Conservation (phyloP, 352 stramenopile genomes). For the Globisporangium ultimum region DNA sequence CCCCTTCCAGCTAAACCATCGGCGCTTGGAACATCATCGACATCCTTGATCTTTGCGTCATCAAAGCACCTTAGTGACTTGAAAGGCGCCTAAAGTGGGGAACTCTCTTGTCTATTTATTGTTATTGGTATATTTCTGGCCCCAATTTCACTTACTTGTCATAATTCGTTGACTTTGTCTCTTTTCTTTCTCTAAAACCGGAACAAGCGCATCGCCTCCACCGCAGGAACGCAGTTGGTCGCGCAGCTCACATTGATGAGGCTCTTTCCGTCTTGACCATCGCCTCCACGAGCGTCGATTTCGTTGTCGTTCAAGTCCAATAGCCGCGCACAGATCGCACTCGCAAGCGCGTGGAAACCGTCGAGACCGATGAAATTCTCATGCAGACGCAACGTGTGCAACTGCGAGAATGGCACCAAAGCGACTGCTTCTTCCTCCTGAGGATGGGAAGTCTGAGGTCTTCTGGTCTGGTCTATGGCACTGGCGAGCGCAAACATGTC, state of each 20-base stretch:
- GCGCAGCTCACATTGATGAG: constrained; percentile 8
- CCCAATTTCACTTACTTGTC: background rate
- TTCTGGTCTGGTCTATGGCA: constrained; percentile 22
- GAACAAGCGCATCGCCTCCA: constrained; percentile 7
- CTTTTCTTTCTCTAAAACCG: background rate
- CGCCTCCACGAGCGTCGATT: constrained; percentile 7
- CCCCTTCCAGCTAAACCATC: too few species aligned
- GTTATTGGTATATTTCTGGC: constrained; percentile 4
- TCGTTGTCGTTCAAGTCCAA: constrained; percentile 5
- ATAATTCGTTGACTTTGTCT: background rate
- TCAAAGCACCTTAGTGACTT: too few species aligned
- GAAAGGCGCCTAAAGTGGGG: too few species aligned
- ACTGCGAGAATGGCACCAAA: constrained; percentile 14
- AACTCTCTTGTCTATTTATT: constrained; percentile 5
- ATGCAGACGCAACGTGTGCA: constrained; percentile 34
- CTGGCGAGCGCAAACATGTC: constrained; percentile 42
- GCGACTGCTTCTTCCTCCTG: background rate
- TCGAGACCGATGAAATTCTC: constrained; percentile 70
- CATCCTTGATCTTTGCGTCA: too few species aligned
- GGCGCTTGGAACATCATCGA: too few species aligned
- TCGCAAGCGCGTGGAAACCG: constrained; percentile 57
- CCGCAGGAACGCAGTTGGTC: constrained; percentile 9
- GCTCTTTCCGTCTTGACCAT: background rate
- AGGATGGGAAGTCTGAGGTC: too few species aligned
- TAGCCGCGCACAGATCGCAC: constrained; percentile 24